Evolutionary conservation across 2,329 filamentous ascomycete genomes (phyloP), one percentile per base, ranked within the genome.

Genomic region (Blastomyces gilchristii): DNA sequence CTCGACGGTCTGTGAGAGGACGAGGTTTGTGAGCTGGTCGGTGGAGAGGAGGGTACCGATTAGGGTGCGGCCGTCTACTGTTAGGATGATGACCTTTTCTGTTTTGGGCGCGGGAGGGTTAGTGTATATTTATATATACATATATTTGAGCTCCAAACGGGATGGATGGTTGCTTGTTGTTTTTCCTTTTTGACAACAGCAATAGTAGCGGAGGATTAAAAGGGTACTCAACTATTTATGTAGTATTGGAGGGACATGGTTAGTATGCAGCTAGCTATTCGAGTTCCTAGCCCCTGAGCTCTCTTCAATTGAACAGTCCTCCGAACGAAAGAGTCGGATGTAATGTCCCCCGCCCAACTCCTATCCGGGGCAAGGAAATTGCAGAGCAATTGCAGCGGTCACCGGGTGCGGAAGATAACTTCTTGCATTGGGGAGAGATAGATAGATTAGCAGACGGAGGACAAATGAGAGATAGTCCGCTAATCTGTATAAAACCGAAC

Each of bases 21-120:
- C 91, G 66, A 99, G 80, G 77, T 99, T 99, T 68, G 94, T 97
- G 71, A 88, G 86, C 76, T 96, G 87, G 76, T 99, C 94, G 73
- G 88, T 91, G 54, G 89, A 90, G 58, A 93, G 81, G 62, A 99
- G 85, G 2, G 83, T 92, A 64, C 94, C 94, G 65, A 90, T 83
- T 28, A 93, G 79, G 57, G 90, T 96, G 70, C 93, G 87, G 60
- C 93, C 94, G 77, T 97, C 94, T 69, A 90, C 88, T 37, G 94
- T 97, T 67, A 97, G 84, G 71, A 97, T 88, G 64, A 92, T 83
- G 69, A 97, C 90, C 77, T 91, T 95, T 78, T 96, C 94, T 97
- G 72, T 37, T 56, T 56, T 14, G 25, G 22, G 7, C 11, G 11
- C 9, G 22, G 39, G 22, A 6, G 60, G 49, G 9, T 49, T 58